Conservation (phyloP, 805 yeast genomes). For the Ogataea ramenticola region DNA sequence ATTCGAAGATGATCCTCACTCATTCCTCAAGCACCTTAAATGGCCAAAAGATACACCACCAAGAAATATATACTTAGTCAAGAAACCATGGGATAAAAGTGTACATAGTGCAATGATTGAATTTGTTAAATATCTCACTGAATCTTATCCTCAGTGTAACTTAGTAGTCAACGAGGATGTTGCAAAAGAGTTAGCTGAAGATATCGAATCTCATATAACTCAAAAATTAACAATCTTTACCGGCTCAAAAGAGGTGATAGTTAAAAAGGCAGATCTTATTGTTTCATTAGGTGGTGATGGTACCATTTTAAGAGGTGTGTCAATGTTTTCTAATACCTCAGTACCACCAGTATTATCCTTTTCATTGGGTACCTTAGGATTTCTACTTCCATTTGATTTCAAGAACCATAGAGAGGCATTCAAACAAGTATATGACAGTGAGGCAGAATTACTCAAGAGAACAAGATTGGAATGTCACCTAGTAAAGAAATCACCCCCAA, state of each 20-base stretch:
- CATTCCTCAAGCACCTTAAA: slow-evolving; percentile 52
- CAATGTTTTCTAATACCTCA: slow-evolving; percentile 57
- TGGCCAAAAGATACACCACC: slow-evolving; percentile 78
- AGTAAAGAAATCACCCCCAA: slow-evolving; percentile 23
- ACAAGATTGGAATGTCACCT: slow-evolving; percentile 75
- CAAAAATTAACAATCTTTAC: slow-evolving; percentile 41
- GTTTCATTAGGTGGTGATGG: slow-evolving; percentile 97
- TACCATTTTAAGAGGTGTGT: slow-evolving; percentile 78
- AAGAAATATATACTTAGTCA: slow-evolving; percentile 69
- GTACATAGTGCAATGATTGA: slow-evolving; percentile 61
- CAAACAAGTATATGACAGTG: slow-evolving; percentile 53
- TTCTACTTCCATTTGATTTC: slow-evolving; percentile 81
- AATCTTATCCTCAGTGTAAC: slow-evolving; percentile 62
- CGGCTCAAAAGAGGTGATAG: slow-evolving; percentile 51
- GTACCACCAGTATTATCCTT: slow-evolving; percentile 90
- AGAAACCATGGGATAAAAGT: slow-evolving; percentile 70
- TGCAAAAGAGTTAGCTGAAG: slow-evolving; percentile 51
- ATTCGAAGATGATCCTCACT: slow-evolving; percentile 45
- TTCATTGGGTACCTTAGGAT: slow-evolving; percentile 88
- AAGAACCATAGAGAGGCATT: slow-evolving; percentile 54
- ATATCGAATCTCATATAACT: background rate
- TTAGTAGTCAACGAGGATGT: slow-evolving; percentile 72
- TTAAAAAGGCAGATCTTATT: slow-evolving; percentile 64
- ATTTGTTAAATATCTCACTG: slow-evolving; percentile 55
- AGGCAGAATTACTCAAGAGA: slow-evolving; percentile 69